Evolutionary conservation across 2,329 filamentous ascomycete genomes (phyloP).

Genomic region (Fusarium sp.): DNA sequence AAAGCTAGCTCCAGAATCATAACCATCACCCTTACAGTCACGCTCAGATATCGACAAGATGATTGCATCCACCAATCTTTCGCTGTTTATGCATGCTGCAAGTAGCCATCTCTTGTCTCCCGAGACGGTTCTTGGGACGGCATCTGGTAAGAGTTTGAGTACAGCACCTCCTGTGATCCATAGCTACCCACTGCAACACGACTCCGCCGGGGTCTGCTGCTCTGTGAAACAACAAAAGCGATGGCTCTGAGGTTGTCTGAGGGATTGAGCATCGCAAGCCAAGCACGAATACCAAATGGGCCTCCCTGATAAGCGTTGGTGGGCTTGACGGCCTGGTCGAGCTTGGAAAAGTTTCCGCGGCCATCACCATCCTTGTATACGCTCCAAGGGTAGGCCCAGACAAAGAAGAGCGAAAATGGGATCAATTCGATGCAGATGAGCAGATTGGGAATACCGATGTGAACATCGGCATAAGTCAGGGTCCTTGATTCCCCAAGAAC

Average conservation of each 20-base stretch:
- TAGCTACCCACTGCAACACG: slow-evolving; percentile 17
- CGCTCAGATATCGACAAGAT: no score
- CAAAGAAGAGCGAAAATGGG: slow-evolving; percentile 33
- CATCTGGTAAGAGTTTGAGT: slow-evolving; percentile 9
- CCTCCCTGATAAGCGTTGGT: slow-evolving; percentile 27
- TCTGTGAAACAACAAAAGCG: slow-evolving; percentile 16
- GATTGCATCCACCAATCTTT: no score
- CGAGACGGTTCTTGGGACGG: neutral
- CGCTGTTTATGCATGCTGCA: no score
- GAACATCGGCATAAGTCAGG: slow-evolving; percentile 36
- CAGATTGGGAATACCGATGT: slow-evolving; percentile 36
- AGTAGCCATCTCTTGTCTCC: neutral
- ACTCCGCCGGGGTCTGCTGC: neutral
- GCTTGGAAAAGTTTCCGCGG: slow-evolving; percentile 7
- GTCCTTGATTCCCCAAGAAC: slow-evolving; percentile 23
- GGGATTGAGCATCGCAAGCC: slow-evolving; percentile 33
- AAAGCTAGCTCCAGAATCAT: no score
- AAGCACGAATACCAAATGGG: slow-evolving; percentile 24
- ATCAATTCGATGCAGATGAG: slow-evolving; percentile 36
- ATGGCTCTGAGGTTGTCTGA: slow-evolving; percentile 27
- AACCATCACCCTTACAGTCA: no score
- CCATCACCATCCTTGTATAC: slow-evolving; percentile 22
- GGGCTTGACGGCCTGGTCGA: slow-evolving; percentile 6
- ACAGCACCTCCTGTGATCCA: slow-evolving; percentile 4
- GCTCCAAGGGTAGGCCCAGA: slow-evolving; percentile 34